Evolutionary conservation across 306 rosid species (phyloP), one percentile per base, ranked within the genome.

Genomic region (Pyrus betulifolia): DNA sequence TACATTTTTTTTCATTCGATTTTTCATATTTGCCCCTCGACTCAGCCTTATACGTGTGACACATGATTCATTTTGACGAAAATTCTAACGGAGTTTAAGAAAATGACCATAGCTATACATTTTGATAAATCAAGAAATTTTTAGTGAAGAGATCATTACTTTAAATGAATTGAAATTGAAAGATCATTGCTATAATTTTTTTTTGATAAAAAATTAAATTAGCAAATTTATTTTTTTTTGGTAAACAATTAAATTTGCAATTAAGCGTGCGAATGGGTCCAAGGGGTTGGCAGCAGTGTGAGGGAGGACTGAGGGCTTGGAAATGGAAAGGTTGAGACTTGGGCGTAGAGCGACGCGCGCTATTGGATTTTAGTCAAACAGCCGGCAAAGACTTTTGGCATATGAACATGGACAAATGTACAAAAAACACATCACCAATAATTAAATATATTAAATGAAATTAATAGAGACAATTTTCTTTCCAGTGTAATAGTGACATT

Each of bases 141-240:
- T 38, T 35, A 35, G 2, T 35, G 2, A 0, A 7, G 2, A 0
- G 0, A 1, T 2, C 0, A 7, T 38, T 38, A 38, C 1, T 38
- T 0, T 0, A 38, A 38, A 7, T 38, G 2, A 38, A 38, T 38
- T 7, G 1, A 38, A 38, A 0, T 38, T 38, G 0, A 2, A 2
- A 38, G 0, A 7, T 0, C 0, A 10, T 38, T 1, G 9, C 2
- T 7, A 38, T 1, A 38, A 38, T 38, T 38, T 38, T 0, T 0
- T 0, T 38, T 0, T 38, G 2, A 0, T 2, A 12, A 0, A 12
- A 42, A 28, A 18, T 31, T 30, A 30, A 72, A 23, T 2, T 42
- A 42, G 45, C 45, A 42, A 42, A 6, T 38, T 6, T 7, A 0
- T 38, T 6, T 33, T 35, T 35, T 38, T 38, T 38, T 7, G 42